These are phyloP conservation scores for Pseudocercospora vitis DNA, from an alignment of 2,329 filamentous ascomycete genomes.

Conservation along the genomic window DNA sequence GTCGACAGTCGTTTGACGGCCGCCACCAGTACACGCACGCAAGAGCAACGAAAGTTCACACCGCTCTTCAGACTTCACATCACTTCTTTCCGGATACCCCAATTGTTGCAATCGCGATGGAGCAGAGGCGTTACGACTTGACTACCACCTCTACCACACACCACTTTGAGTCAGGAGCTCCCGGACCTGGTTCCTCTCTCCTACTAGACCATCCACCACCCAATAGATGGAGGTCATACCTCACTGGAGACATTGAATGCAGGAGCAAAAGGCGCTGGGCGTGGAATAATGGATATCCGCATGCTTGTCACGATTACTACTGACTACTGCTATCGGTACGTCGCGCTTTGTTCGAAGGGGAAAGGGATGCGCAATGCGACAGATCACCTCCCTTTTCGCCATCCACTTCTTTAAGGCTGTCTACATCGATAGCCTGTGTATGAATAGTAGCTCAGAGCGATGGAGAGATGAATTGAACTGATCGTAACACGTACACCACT, in stretches of 20 bases:
- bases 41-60: not conserved
- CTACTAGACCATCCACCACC: not conserved
- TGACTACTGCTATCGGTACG: not conserved
- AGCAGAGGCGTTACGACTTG: slow-evolving; percentile 15
- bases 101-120: slow-evolving; percentile 17
- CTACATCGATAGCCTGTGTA: slow-evolving; percentile 8
- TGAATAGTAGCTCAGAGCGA: slow-evolving; percentile 9
- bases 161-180: no score
- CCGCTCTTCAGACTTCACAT: not conserved
- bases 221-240: not conserved
- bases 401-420: not conserved
- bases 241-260: slow-evolving; percentile 1
- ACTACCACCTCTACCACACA: slow-evolving; percentile 3
- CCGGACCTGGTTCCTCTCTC: no score
- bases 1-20: no score
- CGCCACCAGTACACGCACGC: not conserved
- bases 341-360: not conserved
- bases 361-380: not conserved
- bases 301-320: not conserved
- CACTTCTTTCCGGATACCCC: slow-evolving; percentile 18
- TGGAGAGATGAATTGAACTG: not conserved
- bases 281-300: slow-evolving; percentile 7
- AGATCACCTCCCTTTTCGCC: not conserved
- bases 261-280: slow-evolving; percentile 10
- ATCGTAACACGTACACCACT: not conserved